Base-by-base conservation (phyloP, 345 rosid genomes). In the Brassica nigra region DNA sequence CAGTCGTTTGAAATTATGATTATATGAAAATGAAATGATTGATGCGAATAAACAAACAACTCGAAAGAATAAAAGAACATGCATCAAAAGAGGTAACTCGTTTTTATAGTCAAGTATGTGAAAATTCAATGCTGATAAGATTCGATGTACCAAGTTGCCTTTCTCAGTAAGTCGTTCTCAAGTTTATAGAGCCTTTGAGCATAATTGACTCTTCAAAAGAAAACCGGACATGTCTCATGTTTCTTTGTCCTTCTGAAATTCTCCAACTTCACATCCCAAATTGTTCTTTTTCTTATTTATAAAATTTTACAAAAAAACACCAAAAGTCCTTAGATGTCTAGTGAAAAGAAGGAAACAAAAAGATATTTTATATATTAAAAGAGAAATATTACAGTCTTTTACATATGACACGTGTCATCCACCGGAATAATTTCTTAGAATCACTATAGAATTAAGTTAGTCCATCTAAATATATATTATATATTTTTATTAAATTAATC, bases 171-270 rank as follows among this genome's bases (percentile, higher is more conserved):
- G 80, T 76, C 62, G 52, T 31, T 42, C 68, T 34, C 39, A 28
- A 71, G 61, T 65, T 65, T 18, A 18, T 15, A 44, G 20, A 39
- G 47, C 62, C 49, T 58, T 44, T 23, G 39, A 79, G 67, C 73
- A 68, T 74, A 68, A 68, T 74, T 47, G 75, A 80, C 83, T 74
- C 66, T 79, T 79, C 82, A 47, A 61, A 47, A 49, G 18, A 37
- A 36, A 59, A 68, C 65, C 68, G 29, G 75, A 66, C 71, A 79
- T 71, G 78, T 67, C 65, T 59, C 29, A 59, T 7, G 31, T 61
- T 62, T 67, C 44, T 4, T 62, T 74, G 70, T 57, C 82, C 73
- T 66, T 73, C 42, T 30, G 62, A 55, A 27, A 33, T 34, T 70
- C 30, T 70, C 8, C 37, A 14, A 44, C 74, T 68, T 47, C 20